A percentile compares a stretch with the other conserved stretches of the same genome.
These are phyloP conservation scores for Hysterangium stoloniferum DNA, from an alignment of 768 basidiomycete species.

Conservation along the genomic window DNA sequence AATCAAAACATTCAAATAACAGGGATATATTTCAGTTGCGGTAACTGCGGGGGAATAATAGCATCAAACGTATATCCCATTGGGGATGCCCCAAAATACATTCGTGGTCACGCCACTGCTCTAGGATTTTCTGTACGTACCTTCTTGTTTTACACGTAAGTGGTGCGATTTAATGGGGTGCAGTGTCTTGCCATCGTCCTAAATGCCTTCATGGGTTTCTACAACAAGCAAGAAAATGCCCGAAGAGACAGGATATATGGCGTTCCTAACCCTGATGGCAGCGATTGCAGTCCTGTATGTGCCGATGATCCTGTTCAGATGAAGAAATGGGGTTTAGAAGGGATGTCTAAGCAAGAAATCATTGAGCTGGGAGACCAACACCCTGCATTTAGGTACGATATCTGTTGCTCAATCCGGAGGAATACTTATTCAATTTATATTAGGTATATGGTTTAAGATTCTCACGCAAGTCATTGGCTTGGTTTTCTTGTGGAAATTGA, in stretches of 20 bases:
- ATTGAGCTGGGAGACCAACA: slow-evolving; percentile 9
- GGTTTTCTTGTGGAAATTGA: too few species aligned
- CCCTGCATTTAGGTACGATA: slow-evolving; percentile 10
- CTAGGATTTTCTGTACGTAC: slow-evolving; percentile 18
- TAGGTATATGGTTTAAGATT: too few species aligned
- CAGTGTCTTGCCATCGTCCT: slow-evolving; percentile 15
- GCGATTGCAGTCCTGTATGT: slow-evolving; percentile 6
- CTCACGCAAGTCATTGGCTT: too few species aligned
- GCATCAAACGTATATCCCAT: slow-evolving; percentile 16
- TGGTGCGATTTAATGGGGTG: background rate
- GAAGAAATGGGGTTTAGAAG: slow-evolving; percentile 10
- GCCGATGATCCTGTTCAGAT: background rate
- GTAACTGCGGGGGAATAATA: slow-evolving; percentile 22
- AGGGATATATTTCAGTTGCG: slow-evolving; percentile 18
- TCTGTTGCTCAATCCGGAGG: too few species aligned
- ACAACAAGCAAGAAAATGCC: slow-evolving; percentile 27
- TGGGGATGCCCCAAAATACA: slow-evolving; percentile 16
- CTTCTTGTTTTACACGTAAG: background rate
- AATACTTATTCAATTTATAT: too few species aligned
- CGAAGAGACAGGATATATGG: slow-evolving; percentile 28
- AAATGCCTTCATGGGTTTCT: slow-evolving; percentile 20
- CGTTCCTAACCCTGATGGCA: slow-evolving; percentile 17
- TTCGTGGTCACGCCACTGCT: slow-evolving; percentile 19
- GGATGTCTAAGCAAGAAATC: slow-evolving; percentile 4
- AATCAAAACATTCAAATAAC: background rate